Conservation (phyloP, 345 rosid genomes). For the Corymbia maculata region DNA sequence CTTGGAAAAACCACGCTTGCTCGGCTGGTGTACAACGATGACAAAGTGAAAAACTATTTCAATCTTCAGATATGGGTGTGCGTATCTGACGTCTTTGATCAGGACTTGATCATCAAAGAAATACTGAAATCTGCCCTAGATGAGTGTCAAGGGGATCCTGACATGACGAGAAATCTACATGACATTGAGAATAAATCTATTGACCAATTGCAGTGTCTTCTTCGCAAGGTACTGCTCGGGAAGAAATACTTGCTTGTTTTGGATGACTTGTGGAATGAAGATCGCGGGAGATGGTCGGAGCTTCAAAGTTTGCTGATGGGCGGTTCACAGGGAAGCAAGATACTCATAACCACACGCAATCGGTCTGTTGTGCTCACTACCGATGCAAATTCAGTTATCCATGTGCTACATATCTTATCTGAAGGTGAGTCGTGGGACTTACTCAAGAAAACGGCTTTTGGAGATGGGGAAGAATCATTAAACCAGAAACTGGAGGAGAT, state of each 20-base stretch:
- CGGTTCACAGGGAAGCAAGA: neutral
- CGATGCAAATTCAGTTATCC: no score
- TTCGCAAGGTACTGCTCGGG: accelerated
- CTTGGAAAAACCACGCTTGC: neutral
- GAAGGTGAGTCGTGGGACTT: neutral
- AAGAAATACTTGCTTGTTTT: neutral
- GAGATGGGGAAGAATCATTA: neutral
- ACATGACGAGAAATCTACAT: no score
- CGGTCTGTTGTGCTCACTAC: accelerated
- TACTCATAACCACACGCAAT: neutral
- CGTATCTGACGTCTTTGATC: neutral
- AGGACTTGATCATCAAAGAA: neutral
- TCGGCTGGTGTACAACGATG: neutral
- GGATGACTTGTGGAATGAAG: neutral
- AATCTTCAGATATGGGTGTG: neutral
- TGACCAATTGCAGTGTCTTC: accelerated
- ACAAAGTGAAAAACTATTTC: neutral
- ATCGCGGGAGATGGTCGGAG: neutral
- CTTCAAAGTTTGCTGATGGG: neutral
- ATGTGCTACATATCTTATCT: no score
- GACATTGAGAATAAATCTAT: no score
- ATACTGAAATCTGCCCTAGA: neutral
- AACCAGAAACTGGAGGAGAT: accelerated
- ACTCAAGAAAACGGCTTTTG: neutral
- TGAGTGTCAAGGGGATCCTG: neutral